phyloP scores from a whole-genome alignment of 1,284 basidiomycete species.

The Quambalaria eucalypti region DNA sequence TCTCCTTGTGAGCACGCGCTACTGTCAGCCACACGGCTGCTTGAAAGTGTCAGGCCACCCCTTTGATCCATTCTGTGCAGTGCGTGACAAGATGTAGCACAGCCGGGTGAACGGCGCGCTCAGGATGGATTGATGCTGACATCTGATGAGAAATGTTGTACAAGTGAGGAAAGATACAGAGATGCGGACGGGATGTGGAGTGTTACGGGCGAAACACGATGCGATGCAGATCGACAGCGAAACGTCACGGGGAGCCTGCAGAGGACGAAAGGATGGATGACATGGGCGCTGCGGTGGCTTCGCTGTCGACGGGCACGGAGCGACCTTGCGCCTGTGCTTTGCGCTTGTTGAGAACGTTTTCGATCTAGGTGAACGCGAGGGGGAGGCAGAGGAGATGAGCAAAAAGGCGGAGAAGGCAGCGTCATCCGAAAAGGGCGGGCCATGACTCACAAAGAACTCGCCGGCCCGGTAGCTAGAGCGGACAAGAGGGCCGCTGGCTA shows the following conservation, averaged over 20 bases:
- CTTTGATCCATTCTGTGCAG: neutral
- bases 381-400: neutral
- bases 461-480: constrained; percentile 87
- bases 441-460: constrained; percentile 40
- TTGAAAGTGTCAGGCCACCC: neutral
- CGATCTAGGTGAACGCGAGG: neutral
- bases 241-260: too few relatives aligned
- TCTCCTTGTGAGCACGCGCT: neutral
- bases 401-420: neutral
- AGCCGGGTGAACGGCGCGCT: neutral
- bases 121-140: too few relatives aligned
- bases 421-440: neutral
- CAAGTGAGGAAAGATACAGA: neutral
- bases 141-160: too few relatives aligned
- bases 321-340: neutral
- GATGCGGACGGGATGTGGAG: constrained; percentile 52
- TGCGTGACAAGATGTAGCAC: neutral
- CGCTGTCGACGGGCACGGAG: neutral
- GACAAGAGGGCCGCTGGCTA: constrained; percentile 90
- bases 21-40: neutral
- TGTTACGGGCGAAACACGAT: neutral
- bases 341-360: neutral
- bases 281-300: neutral
- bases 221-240: too few relatives aligned
- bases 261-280: neutral